A percentile compares a stretch with the other conserved stretches of the same genome.
These are phyloP conservation scores for Pseudogymnoascus sp. DNA, from an alignment of 2,329 filamentous ascomycete genomes.

Conservation along the genomic window DNA sequence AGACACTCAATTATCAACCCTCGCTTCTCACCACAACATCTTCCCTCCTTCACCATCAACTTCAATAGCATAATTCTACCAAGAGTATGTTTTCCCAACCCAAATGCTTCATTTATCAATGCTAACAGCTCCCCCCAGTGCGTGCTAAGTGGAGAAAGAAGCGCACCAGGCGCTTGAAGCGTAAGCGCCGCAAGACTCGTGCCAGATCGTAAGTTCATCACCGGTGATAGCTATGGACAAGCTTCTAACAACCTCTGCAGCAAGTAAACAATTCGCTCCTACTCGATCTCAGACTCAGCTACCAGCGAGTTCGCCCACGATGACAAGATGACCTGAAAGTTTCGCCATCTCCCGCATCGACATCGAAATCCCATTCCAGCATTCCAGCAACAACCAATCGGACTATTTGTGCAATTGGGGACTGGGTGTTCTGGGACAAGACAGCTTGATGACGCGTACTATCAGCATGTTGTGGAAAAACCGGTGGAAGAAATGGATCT, in stretches of 20 bases:
- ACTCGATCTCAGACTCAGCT: slow-evolving; percentile 34
- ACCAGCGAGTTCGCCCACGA: slow-evolving; percentile 26
- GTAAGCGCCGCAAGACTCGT: slow-evolving; percentile 99
- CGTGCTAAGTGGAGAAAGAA: slow-evolving; percentile 99
- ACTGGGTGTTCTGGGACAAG: slow-evolving; percentile 28
- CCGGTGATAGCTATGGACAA: background rate
- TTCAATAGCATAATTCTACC: slow-evolving; percentile 34
- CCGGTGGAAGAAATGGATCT: slow-evolving; percentile 26
- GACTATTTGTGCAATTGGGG: slow-evolving; percentile 24
- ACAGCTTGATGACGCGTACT: slow-evolving; percentile 28
- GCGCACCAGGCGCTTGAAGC: slow-evolving; percentile 97
- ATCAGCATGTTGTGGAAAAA: slow-evolving; percentile 29
- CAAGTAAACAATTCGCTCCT: slow-evolving; percentile 37
- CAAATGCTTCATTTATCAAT: slow-evolving; percentile 30
- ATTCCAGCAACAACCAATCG: slow-evolving; percentile 25
- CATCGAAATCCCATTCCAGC: slow-evolving; percentile 29
- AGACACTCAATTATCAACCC: slow-evolving; percentile 9
- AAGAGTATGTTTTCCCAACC: slow-evolving; percentile 31
- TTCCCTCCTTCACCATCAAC: slow-evolving; percentile 34
- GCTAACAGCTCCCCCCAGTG: slow-evolving; percentile 37
- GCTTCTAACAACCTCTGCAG: slow-evolving; percentile 24
- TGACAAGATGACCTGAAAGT: slow-evolving; percentile 29
- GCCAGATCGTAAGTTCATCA: slow-evolving; percentile 73
- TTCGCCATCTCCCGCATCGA: slow-evolving; percentile 31
- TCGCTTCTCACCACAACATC: slow-evolving; percentile 3